Conservation (phyloP, 2,329 filamentous ascomycete species). For the Ceratocystis alfenasii region DNA sequence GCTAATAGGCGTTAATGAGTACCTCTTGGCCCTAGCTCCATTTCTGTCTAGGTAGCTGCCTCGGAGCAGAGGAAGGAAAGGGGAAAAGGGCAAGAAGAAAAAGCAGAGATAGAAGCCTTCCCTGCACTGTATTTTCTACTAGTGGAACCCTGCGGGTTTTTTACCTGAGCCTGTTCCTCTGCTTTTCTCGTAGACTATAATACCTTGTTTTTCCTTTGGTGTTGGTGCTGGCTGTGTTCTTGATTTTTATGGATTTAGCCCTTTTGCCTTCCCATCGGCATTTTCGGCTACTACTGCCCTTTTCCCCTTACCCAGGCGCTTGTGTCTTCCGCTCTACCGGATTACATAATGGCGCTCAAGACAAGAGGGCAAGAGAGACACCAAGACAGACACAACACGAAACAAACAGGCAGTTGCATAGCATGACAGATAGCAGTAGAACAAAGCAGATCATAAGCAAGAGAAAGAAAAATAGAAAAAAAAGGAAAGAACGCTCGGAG, state of each 20-base stretch:
- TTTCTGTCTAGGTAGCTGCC: neutral
- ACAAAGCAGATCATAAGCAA: neutral
- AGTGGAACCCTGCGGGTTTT: neutral
- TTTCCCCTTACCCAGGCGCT: constrained; percentile 7
- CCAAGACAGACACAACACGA: neutral
- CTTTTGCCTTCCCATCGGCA: constrained; percentile 18
- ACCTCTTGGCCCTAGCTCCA: neutral
- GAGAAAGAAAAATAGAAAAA: neutral
- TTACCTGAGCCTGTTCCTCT: neutral
- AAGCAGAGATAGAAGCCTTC: neutral
- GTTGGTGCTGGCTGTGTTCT: neutral
- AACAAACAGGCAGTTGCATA: neutral
- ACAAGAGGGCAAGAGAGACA: neutral
- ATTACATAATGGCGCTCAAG: constrained; percentile 15
- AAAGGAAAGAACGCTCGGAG: neutral
- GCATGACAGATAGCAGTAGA: neutral
- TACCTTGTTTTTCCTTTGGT: neutral
- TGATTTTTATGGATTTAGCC: constrained; percentile 12
- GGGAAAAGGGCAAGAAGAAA: neutral
- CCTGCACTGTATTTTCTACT: neutral
- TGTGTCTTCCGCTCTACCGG: constrained; percentile 21
- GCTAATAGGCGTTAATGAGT: neutral
- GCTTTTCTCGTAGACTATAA: neutral
- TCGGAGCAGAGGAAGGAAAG: neutral
- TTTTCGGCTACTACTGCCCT: constrained; percentile 22